Evolutionary conservation across 345 rosid genomes (phyloP).

Genomic region (Salix koriyanagi): DNA sequence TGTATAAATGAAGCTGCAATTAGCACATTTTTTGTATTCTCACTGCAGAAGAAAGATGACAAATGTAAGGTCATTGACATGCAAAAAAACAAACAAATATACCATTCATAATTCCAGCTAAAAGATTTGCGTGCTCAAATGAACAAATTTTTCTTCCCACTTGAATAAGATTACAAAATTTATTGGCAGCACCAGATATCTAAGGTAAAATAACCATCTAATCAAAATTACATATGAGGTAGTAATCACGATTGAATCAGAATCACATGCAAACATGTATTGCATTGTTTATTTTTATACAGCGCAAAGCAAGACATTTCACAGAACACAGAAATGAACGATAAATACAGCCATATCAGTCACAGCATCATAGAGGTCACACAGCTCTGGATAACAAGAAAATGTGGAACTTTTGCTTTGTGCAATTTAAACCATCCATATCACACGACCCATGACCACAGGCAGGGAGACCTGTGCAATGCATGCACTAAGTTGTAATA

Average conservation of each 20-base stretch:
- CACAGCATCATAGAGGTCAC: not conserved
- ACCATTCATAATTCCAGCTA: not conserved
- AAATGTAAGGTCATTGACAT: conserved; percentile 1
- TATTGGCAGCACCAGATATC: not conserved
- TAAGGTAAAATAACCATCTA: not conserved
- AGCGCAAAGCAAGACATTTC: not conserved
- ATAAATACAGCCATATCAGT: not conserved
- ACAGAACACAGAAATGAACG: not conserved
- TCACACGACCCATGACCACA: not conserved
- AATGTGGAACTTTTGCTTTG: not conserved
- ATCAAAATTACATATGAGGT: not conserved
- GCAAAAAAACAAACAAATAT: not conserved
- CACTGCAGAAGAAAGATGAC: conserved; percentile 41
- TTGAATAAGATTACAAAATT: not conserved
- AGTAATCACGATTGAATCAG: not conserved
- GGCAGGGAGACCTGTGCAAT: not conserved
- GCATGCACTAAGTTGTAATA: not conserved
- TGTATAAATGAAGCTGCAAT: conserved; percentile 77
- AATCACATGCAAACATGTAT: not conserved
- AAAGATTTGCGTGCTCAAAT: not conserved
- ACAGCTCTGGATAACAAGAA: not conserved
- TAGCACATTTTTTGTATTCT: conserved; percentile 70
- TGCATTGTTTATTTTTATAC: not conserved
- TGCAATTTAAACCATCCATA: not conserved
- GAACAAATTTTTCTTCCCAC: not conserved